A percentile compares a stretch with the other conserved stretches of the same genome.
Evolutionary conservation across 2,329 filamentous ascomycete genomes (phyloP).

Genomic region (Xylariaceae sp.): DNA sequence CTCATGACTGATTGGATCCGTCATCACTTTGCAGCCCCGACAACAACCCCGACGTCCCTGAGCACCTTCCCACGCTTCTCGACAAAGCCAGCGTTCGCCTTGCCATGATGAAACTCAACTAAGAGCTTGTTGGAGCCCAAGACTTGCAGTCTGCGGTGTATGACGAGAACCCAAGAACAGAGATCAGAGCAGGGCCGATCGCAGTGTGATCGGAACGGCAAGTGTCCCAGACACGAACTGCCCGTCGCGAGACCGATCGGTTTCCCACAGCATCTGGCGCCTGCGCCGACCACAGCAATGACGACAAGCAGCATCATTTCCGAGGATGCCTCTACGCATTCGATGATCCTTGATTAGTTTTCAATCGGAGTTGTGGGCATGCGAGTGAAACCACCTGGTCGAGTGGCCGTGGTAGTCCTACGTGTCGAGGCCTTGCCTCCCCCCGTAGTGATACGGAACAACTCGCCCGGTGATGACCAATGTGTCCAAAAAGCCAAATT

Average conservation of each 20-base stretch:
- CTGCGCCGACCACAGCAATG: constrained; percentile 18
- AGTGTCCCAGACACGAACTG: constrained; percentile 5
- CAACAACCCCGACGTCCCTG: too few species aligned
- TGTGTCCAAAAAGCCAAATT: constrained; percentile 51
- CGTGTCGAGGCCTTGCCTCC: constrained; percentile 9
- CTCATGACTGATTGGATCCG: too few species aligned
- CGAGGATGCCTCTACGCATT: constrained; percentile 15
- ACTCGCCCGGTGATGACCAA: constrained; percentile 43
- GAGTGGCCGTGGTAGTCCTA: constrained; percentile 10
- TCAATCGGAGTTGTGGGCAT: constrained; percentile 43
- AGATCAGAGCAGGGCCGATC: constrained; percentile 38
- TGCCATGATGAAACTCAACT: constrained; percentile 21
- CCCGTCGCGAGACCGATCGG: constrained; percentile 6
- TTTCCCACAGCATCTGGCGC: constrained; percentile 9
- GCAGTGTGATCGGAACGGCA: constrained; percentile 5
- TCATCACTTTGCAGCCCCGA: too few species aligned
- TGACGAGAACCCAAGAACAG: constrained; percentile 36
- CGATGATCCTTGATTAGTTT: constrained; percentile 37
- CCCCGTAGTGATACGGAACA: constrained; percentile 14
- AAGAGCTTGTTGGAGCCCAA: constrained; percentile 19
- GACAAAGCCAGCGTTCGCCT: too few species aligned
- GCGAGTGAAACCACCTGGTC: constrained; percentile 12
- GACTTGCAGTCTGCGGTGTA: constrained; percentile 18
- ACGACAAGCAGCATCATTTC: constrained; percentile 15
- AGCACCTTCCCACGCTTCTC: too few species aligned